These are phyloP conservation scores for Ustilago shanxiensis DNA, from an alignment of 1,284 basidiomycete genomes.

Conservation along the genomic window DNA sequence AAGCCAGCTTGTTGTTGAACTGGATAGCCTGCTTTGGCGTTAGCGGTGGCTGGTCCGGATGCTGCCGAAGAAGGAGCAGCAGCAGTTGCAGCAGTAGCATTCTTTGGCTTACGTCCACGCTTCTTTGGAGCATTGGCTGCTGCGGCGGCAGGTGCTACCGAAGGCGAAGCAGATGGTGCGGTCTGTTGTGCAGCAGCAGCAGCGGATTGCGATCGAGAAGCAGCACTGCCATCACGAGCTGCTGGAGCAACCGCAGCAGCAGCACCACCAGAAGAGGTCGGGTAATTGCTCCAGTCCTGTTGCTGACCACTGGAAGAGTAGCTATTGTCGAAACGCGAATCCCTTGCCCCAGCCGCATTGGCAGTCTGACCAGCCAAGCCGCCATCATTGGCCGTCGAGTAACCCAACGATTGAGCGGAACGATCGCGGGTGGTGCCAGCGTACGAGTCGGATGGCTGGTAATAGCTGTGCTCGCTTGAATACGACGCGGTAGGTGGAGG, in stretches of 20 bases:
- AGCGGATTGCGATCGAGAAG: slow-evolving; percentile 34
- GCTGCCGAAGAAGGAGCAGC: slow-evolving; percentile 7
- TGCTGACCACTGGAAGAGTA: slow-evolving; percentile 36
- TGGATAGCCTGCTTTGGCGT: slow-evolving; percentile 14
- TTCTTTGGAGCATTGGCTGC: slow-evolving; percentile 34
- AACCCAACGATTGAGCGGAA: slow-evolving; percentile 26
- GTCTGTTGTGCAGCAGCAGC: slow-evolving; percentile 17
- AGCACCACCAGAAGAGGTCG: slow-evolving; percentile 15
- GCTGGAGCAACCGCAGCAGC: neutral
- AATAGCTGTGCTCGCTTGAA: slow-evolving; percentile 43
- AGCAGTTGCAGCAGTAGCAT: slow-evolving; percentile 20
- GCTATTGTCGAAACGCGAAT: slow-evolving; percentile 37
- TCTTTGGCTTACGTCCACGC: slow-evolving; percentile 44
- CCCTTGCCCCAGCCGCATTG: slow-evolving; percentile 11
- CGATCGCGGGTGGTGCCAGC: slow-evolving; percentile 35
- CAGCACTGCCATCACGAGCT: slow-evolving; percentile 12
- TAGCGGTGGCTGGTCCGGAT: slow-evolving; percentile 10
- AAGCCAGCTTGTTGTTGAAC: slow-evolving; percentile 34
- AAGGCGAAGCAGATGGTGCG: slow-evolving; percentile 21
- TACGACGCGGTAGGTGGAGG: slow-evolving; percentile 41
- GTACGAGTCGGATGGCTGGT: slow-evolving; percentile 44
- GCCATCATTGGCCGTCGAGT: slow-evolving; percentile 23
- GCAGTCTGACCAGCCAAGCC: slow-evolving; percentile 15
- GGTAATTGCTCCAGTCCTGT: slow-evolving; percentile 48
- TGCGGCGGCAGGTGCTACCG: slow-evolving; percentile 16